Evolutionary conservation across 2,329 filamentous ascomycete species (phyloP).

Genomic region (Dactylellina parvicollis): DNA sequence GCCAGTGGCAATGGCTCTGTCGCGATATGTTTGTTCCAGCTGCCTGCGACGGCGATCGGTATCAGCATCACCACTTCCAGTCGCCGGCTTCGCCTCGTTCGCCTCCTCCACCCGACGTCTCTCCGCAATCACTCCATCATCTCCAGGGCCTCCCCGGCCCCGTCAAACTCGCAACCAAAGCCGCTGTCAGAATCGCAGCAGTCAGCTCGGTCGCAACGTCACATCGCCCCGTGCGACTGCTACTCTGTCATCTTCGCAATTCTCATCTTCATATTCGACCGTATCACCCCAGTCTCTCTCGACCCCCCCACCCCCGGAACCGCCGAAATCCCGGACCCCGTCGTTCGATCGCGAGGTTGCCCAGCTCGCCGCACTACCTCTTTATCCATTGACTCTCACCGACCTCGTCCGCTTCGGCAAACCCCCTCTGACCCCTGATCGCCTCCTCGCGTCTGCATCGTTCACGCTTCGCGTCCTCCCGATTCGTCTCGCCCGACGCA

Average conservation of each 20-base stretch:
- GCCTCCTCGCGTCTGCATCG: slow-evolving; percentile 88
- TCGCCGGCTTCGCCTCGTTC: slow-evolving; percentile 36
- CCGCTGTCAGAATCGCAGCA: not conserved
- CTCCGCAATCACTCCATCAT: slow-evolving; percentile 7
- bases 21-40: slow-evolving; percentile 19
- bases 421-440: slow-evolving; percentile 22
- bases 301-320: slow-evolving; percentile 17
- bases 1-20: slow-evolving; percentile 34
- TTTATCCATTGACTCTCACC: slow-evolving; percentile 83
- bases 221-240: slow-evolving; percentile 40
- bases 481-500: slow-evolving; percentile 89
- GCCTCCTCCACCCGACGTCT: slow-evolving; percentile 34
- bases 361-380: slow-evolving; percentile 77
- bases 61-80: not conserved
- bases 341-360: slow-evolving; percentile 70
- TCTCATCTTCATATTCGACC: slow-evolving; percentile 25
- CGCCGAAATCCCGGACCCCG: slow-evolving; percentile 44
- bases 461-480: slow-evolving; percentile 94
- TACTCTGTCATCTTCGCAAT: slow-evolving; percentile 24
- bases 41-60: slow-evolving; percentile 31
- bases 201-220: slow-evolving; percentile 41
- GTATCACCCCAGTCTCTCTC: slow-evolving; percentile 21
- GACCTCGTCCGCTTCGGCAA: slow-evolving; percentile 81
- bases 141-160: slow-evolving; percentile 24
- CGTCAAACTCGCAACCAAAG: slow-evolving; percentile 29